phyloP scores from a whole-genome alignment of 106 monocot genomes.

The Dactylorhiza incarnata region DNA sequence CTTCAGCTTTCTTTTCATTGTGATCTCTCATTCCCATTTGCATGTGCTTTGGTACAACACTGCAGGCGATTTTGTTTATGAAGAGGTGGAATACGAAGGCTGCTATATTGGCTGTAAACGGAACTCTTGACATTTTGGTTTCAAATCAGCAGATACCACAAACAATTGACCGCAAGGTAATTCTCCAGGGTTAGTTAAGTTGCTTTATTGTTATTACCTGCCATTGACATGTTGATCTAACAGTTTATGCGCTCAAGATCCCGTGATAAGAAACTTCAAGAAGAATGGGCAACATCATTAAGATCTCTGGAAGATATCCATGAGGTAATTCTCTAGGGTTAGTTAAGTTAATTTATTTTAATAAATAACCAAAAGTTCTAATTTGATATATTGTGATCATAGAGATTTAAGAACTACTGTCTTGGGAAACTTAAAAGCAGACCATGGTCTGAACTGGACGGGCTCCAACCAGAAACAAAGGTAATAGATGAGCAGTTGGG shows the following conservation, averaged over 20 bases:
- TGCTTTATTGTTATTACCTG: background rate
- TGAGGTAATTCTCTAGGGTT: constrained; percentile 37
- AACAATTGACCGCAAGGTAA: no score
- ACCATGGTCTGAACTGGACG: constrained; percentile 89
- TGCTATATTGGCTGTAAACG: no score
- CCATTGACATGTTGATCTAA: constrained; percentile 1
- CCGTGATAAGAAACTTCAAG: constrained; percentile 80
- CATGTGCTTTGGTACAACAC: no score
- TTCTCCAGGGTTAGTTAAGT: no score
- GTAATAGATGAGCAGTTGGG: constrained; percentile 71
- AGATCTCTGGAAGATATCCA: constrained; percentile 65
- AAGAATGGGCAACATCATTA: constrained; percentile 78
- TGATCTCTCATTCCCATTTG: no score
- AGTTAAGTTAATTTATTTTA: background rate
- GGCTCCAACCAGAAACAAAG: constrained; percentile 88
- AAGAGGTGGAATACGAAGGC: no score
- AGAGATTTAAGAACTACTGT: constrained; percentile 78
- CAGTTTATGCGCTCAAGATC: constrained; percentile 80
- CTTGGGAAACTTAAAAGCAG: constrained; percentile 70
- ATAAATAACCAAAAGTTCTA: background rate
- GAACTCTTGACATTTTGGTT: no score
- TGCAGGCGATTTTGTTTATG: no score
- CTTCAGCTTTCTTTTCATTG: no score
- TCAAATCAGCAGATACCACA: no score
- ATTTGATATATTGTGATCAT: background rate